Evolutionary conservation across 2,329 filamentous ascomycete genomes (phyloP).

Genomic region (Alternaria longipes): DNA sequence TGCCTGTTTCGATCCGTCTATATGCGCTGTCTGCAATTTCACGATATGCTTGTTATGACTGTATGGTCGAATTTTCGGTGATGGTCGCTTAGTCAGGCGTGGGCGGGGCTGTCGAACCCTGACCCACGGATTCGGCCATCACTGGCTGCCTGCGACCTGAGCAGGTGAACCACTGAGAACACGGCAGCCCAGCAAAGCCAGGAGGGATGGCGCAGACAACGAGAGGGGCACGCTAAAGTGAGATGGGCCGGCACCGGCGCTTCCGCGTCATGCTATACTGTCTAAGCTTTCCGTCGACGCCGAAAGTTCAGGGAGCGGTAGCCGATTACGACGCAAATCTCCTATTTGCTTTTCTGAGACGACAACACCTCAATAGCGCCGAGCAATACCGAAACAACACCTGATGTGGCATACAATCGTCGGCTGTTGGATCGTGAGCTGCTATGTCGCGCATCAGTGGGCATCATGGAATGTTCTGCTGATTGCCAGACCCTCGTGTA

Average conservation of each 20-base stretch:
- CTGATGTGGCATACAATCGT: neutral
- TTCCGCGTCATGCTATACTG: conserved; percentile 15
- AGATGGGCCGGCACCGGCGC: neutral
- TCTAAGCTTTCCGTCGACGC: conserved; percentile 5
- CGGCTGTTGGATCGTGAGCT: neutral
- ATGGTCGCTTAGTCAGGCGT: conserved; percentile 34
- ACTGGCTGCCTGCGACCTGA: neutral
- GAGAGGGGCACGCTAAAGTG: conserved; percentile 11
- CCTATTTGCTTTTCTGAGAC: conserved; percentile 15
- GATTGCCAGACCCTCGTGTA: neutral
- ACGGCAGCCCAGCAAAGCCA: conserved; percentile 6
- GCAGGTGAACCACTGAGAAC: neutral
- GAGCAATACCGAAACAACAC: conserved; percentile 8
- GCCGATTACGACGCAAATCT: conserved; percentile 16
- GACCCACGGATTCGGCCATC: neutral
- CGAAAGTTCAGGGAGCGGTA: conserved; percentile 1
- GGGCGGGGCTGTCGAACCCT: conserved; percentile 12
- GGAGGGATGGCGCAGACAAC: conserved; percentile 13
- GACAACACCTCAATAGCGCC: conserved; percentile 3
- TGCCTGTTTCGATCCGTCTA: neutral
- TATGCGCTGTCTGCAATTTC: neutral
- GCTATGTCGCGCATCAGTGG: neutral
- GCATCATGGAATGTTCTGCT: neutral
- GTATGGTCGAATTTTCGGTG: conserved; percentile 25
- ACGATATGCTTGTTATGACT: conserved; percentile 12